Evolutionary conservation across 805 yeast species (phyloP).

Genomic region (Tanozyma kutaoensis): DNA sequence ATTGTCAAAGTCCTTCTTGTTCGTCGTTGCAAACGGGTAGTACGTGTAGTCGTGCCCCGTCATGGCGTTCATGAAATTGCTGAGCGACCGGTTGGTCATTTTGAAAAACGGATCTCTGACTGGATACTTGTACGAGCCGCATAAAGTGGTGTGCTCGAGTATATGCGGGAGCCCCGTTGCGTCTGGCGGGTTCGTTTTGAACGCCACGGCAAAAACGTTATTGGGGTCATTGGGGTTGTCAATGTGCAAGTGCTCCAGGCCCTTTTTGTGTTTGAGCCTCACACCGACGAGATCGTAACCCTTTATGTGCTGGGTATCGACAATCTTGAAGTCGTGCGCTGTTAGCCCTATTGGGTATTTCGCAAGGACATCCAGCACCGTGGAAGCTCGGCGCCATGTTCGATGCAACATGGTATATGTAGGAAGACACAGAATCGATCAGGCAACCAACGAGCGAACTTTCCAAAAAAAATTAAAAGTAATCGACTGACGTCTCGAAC

Average conservation of each 20-base stretch:
- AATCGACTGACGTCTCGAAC: too few species aligned
- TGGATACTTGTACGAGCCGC: conserved; percentile 87
- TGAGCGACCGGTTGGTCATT: conserved; percentile 87
- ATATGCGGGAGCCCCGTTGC: conserved; percentile 95
- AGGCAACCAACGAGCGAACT: too few species aligned
- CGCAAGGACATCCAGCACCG: neutral
- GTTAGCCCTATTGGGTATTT: conserved; percentile 53
- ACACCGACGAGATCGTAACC: conserved; percentile 76
- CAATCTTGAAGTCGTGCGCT: conserved; percentile 55
- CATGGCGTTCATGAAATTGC: conserved; percentile 98
- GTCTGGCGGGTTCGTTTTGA: conserved; percentile 91
- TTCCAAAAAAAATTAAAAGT: too few species aligned
- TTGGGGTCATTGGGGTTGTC: conserved; percentile 68
- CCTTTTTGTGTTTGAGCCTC: conserved; percentile 49
- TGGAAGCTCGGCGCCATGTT: too few species aligned
- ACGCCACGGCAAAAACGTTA: conserved; percentile 79
- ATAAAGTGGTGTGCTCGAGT: conserved; percentile 87
- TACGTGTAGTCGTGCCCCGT: conserved; percentile 94
- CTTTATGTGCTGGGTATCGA: conserved; percentile 57
- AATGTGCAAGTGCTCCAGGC: conserved; percentile 74
- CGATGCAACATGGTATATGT: too few species aligned
- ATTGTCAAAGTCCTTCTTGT: conserved; percentile 65
- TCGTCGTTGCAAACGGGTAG: conserved; percentile 94
- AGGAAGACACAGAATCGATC: too few species aligned
- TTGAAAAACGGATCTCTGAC: conserved; percentile 97